These are phyloP conservation scores for Colletotrichum lini DNA, from an alignment of 2,329 filamentous ascomycete genomes.

Conservation along the genomic window DNA sequence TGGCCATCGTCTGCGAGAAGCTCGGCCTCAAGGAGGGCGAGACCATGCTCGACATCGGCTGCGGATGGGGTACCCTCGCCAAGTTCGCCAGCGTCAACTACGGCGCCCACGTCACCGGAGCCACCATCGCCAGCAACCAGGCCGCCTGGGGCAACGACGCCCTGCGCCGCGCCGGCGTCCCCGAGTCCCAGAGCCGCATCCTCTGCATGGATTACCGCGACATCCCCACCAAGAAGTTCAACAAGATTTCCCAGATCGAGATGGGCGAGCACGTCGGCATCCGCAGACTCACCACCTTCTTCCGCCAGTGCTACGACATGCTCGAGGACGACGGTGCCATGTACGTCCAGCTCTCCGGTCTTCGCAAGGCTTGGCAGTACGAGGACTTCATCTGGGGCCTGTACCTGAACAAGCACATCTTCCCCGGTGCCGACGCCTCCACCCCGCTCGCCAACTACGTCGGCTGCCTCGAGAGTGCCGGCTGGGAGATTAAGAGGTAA, in stretches of 20 bases:
- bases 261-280: constrained; percentile 99
- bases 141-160: constrained; percentile 96
- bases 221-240: constrained; percentile 85
- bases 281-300: constrained; percentile 85
- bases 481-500: constrained; percentile 84
- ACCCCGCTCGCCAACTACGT: constrained; percentile 92
- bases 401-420: constrained; percentile 99
- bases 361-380: constrained; percentile 96
- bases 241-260: constrained; percentile 97
- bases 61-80: constrained; percentile 96
- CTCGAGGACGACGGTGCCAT: constrained; percentile 96
- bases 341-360: constrained; percentile 95
- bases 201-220: constrained; percentile 98
- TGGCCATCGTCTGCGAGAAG: constrained; percentile 96
- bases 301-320: constrained; percentile 93
- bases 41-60: constrained; percentile 92
- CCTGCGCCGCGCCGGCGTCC: constrained; percentile 84
- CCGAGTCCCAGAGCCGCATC: constrained; percentile 91
- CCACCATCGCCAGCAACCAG: constrained; percentile 96
- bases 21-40: constrained; percentile 87
- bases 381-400: constrained; percentile 98
- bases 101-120: constrained; percentile 86
- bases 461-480: constrained; percentile 86
- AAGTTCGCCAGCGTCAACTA: constrained; percentile 95
- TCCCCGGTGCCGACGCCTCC: constrained; percentile 96